A percentile compares a stretch with the other conserved stretches of the same genome.
These are phyloP conservation scores for Kentomonas sorsogonicus DNA, from an alignment of 208 protist genomes.

Conservation along the genomic window DNA sequence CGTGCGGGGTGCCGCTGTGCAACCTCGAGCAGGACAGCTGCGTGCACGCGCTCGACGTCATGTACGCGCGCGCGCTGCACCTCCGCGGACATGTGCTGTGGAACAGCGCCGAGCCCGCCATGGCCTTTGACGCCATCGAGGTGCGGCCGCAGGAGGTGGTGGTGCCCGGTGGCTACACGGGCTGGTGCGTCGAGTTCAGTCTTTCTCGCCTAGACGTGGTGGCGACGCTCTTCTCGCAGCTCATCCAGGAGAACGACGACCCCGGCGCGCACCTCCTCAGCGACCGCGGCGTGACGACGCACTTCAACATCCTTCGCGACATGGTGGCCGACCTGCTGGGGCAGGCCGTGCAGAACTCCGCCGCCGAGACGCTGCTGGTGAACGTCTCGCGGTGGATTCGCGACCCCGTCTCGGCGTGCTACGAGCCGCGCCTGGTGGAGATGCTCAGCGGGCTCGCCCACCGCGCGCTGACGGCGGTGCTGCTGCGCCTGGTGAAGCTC, in stretches of 20 bases:
- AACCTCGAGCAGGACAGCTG: constrained; percentile 85
- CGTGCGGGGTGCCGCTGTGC: constrained; percentile 77
- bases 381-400: constrained; percentile 85
- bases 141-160: constrained; percentile 73
- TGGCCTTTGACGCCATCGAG: constrained; percentile 74
- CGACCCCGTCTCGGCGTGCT: constrained; percentile 66
- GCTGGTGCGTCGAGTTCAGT: constrained; percentile 84
- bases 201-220: constrained; percentile 85
- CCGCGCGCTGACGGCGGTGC: constrained; percentile 67
- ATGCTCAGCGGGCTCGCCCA: constrained; percentile 69
- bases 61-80: constrained; percentile 76
- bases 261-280: constrained; percentile 60
- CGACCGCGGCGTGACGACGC: constrained; percentile 75
- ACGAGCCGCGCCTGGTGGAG: constrained; percentile 82
- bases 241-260: constrained; percentile 85
- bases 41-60: constrained; percentile 78
- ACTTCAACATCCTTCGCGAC: constrained; percentile 89
- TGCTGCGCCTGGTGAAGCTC: constrained; percentile 80
- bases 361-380: constrained; percentile 64
- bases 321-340: constrained; percentile 78
- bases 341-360: constrained; percentile 52
- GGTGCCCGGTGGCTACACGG: constrained; percentile 71
- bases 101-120: constrained; percentile 54
- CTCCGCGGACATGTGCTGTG: constrained; percentile 72
- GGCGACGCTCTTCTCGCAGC: constrained; percentile 83